Percentiles rank a stretch among this genome's conserved stretches.
Evolutionary conservation across 73 alveolate species (phyloP).

Genomic region (Paramecium primaurelia): DNA sequence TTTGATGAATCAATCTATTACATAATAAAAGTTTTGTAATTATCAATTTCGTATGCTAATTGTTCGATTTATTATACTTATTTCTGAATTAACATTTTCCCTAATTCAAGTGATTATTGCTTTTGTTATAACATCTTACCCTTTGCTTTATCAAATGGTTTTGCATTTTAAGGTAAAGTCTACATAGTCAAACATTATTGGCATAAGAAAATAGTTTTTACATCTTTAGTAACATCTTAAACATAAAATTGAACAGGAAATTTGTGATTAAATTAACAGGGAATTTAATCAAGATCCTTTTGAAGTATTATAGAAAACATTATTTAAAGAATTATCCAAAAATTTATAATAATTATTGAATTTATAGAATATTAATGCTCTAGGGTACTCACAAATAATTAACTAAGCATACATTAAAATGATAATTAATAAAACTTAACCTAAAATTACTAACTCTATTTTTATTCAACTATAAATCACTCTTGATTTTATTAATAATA

Average conservation of each 20-base stretch:
- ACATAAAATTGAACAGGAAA: neutral
- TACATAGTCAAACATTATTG: neutral
- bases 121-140: neutral
- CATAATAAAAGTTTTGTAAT: neutral
- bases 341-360: neutral
- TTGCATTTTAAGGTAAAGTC: neutral
- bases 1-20: neutral
- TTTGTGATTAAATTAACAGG: neutral
- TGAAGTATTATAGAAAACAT: neutral
- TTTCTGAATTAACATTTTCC: neutral
- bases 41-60: neutral
- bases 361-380: too few species aligned
- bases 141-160: neutral
- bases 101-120: neutral
- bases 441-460: too few species aligned
- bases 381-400: too few species aligned
- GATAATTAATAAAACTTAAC: too few species aligned
- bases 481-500: too few species aligned
- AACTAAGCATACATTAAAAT: too few species aligned
- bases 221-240: neutral
- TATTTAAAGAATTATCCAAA: neutral
- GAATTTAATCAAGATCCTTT: neutral
- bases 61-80: neutral
- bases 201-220: neutral
- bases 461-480: too few species aligned